phyloP scores from a whole-genome alignment of 179 eudicot species.

The Camellia oleifera region DNA sequence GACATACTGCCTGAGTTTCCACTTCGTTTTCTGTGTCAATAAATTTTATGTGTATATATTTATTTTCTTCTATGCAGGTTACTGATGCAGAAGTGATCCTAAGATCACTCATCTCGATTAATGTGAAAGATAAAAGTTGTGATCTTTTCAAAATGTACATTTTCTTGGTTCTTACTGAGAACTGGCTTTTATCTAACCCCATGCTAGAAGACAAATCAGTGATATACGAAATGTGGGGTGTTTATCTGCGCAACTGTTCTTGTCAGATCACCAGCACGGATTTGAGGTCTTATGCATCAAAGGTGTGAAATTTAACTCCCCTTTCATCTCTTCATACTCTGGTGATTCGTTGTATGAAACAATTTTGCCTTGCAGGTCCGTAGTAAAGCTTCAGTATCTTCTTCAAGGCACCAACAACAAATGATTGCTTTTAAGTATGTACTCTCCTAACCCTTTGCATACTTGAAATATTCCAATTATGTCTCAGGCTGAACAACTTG shows the following conservation, averaged over 20 bases:
- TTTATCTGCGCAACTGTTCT: conserved; percentile 59
- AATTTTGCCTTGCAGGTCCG: conserved; percentile 53
- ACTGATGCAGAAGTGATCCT: conserved; percentile 51
- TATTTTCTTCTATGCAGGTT: conserved; percentile 32
- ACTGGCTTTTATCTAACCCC: conserved; percentile 53
- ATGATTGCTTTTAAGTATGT: conserved; percentile 21
- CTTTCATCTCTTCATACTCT: background rate
- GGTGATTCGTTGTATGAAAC: background rate
- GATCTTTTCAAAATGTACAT: conserved; percentile 65
- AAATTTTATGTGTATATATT: conserved; percentile 1
- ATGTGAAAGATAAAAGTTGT: conserved; percentile 63
- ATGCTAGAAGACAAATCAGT: conserved; percentile 24
- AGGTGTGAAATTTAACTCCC: conserved; percentile 38
- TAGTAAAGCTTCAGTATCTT: conserved; percentile 75
- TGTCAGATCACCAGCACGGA: conserved; percentile 76
- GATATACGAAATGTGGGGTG: conserved; percentile 46
- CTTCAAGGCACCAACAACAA: conserved; percentile 46
- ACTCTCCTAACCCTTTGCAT: conserved; percentile 6
- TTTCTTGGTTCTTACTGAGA: conserved; percentile 64
- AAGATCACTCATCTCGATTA: conserved; percentile 42
- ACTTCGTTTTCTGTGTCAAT: background rate
- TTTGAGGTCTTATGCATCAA: conserved; percentile 76
- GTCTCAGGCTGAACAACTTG: background rate
- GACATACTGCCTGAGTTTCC: background rate
- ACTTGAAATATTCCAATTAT: background rate